Percentiles rank a stretch among this genome's conserved stretches.
These are phyloP conservation scores for Fusarium xylarioides DNA, from an alignment of 2,329 filamentous ascomycete genomes.

Conservation along the genomic window DNA sequence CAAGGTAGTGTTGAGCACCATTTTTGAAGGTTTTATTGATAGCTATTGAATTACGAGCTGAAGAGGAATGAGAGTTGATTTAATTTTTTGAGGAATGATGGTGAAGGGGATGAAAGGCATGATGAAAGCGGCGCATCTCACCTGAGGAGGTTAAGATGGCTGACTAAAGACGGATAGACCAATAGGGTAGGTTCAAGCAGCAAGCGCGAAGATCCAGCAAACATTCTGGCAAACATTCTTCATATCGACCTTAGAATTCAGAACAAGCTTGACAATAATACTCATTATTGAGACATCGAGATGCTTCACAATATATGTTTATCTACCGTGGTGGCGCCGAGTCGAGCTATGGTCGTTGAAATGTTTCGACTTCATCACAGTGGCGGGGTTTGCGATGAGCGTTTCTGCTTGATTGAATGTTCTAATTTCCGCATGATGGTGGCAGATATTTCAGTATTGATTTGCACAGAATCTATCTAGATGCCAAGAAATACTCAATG, in stretches of 20 bases:
- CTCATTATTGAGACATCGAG: no score
- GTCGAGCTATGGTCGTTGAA: no score
- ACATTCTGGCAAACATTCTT: not conserved
- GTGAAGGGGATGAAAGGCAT: no score
- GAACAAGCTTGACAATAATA: not conserved
- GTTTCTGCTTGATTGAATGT: no score
- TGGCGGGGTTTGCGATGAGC: no score
- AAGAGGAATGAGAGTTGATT: fast-evolving
- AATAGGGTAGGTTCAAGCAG: not conserved
- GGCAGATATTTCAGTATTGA: not conserved
- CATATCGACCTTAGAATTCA: no score
- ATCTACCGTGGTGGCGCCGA: no score
- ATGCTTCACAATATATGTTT: no score
- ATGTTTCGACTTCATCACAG: no score
- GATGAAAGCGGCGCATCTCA: not conserved
- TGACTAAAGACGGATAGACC: not conserved
- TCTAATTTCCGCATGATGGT: not conserved
- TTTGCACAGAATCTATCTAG: not conserved
- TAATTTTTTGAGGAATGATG: not conserved
- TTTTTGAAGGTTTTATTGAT: not conserved
- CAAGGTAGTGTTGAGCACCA: not conserved
- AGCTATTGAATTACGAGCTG: fast-evolving
- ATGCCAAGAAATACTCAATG: fast-evolving
- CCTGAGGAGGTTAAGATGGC: not conserved
- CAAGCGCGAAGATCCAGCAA: not conserved